Evolutionary conservation across 2,329 filamentous ascomycete genomes (phyloP).

Genomic region (Talaromyces sp.): DNA sequence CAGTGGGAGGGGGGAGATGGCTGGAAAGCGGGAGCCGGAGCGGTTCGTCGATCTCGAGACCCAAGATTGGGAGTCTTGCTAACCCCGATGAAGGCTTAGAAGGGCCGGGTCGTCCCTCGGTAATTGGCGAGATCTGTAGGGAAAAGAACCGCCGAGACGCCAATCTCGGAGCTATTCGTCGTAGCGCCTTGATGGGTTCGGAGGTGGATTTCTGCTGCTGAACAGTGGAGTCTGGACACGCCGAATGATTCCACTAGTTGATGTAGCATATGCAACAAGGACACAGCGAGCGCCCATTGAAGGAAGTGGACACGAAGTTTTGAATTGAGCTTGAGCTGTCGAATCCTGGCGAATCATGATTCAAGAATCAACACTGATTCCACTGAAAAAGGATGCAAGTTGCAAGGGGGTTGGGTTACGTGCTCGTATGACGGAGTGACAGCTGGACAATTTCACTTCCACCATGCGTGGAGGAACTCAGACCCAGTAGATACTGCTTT

Average conservation of each 20-base stretch:
- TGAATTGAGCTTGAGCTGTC: neutral
- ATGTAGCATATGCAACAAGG: neutral
- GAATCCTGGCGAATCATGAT: no score
- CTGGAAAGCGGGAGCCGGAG: constrained; percentile 2
- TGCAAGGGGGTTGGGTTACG: no score
- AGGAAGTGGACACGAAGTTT: neutral
- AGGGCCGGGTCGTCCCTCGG: constrained; percentile 4
- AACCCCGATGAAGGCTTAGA: neutral
- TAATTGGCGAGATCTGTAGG: constrained; percentile 1
- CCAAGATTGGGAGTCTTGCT: constrained; percentile 8
- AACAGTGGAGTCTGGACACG: neutral
- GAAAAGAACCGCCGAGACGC: neutral
- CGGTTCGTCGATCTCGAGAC: constrained; percentile 14
- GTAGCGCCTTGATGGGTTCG: neutral
- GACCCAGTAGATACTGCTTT: no score
- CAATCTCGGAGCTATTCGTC: constrained; percentile 4
- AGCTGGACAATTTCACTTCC: no score
- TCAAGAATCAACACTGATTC: no score
- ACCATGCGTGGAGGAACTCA: no score
- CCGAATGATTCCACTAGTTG: neutral
- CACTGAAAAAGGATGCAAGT: neutral
- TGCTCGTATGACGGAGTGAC: no score
- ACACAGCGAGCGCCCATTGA: neutral
- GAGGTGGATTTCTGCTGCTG: neutral
- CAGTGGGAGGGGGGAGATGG: neutral